A percentile compares a stretch with the other conserved stretches of the same genome.
These are phyloP conservation scores for Tetracentron sinense DNA, from an alignment of 164 flowering plant species.

Conservation along the genomic window DNA sequence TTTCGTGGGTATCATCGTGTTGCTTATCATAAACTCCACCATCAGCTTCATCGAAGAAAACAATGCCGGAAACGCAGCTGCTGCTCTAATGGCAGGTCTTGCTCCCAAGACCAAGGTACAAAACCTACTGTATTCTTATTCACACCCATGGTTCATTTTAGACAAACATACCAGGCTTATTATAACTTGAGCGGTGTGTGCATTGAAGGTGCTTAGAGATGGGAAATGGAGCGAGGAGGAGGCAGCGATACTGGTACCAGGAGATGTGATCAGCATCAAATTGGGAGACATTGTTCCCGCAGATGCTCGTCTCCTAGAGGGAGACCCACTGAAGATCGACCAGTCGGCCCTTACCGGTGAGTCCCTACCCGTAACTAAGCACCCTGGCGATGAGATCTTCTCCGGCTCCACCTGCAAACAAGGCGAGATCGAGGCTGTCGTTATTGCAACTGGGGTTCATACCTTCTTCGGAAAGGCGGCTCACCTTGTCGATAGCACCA, in stretches of 20 bases:
- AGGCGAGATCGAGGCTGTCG: constrained; percentile 88
- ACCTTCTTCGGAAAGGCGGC: constrained; percentile 96
- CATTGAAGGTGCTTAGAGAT: constrained; percentile 55
- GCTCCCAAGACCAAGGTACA: constrained; percentile 86
- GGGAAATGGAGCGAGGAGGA: constrained; percentile 78
- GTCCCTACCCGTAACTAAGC: constrained; percentile 68
- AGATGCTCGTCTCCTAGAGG: constrained; percentile 81
- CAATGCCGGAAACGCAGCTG: constrained; percentile 91
- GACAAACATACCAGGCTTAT: no score
- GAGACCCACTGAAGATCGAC: constrained; percentile 86
- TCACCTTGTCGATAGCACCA: constrained; percentile 83
- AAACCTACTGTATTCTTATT: neutral
- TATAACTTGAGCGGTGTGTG: neutral
- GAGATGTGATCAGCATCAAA: constrained; percentile 78
- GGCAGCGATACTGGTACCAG: constrained; percentile 77
- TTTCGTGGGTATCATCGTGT: constrained; percentile 59
- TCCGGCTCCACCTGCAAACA: constrained; percentile 95
- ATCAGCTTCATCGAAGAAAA: constrained; percentile 89
- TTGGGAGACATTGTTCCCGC: constrained; percentile 89
- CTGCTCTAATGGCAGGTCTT: constrained; percentile 87
- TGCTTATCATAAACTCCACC: constrained; percentile 81
- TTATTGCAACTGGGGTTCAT: constrained; percentile 87
- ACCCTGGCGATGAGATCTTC: constrained; percentile 65
- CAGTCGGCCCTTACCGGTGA: constrained; percentile 92
- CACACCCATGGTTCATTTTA: neutral